These are phyloP conservation scores for Hypoxylon rubiginosum DNA, from an alignment of 2,329 filamentous ascomycete genomes.

Conservation along the genomic window DNA sequence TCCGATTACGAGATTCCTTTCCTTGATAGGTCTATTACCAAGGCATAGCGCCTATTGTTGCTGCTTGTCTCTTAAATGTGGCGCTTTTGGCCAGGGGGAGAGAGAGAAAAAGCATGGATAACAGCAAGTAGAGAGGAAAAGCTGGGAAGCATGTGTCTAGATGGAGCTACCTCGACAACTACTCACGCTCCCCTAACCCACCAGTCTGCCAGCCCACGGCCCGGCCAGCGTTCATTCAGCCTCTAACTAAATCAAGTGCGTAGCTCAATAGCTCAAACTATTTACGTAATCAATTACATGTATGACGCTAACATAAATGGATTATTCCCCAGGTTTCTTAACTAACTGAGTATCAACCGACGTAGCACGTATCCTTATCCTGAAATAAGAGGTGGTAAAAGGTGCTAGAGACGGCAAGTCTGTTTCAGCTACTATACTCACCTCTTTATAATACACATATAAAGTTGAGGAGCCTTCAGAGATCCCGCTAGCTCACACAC, in stretches of 20 bases:
- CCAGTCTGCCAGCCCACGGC: too few species aligned
- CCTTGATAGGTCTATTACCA: not conserved
- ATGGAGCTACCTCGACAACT: not conserved
- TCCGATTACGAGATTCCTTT: not conserved
- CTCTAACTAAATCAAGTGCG: slow-evolving; percentile 5
- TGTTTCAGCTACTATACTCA: too few species aligned
- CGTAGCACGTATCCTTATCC: too few species aligned
- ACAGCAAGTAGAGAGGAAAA: not conserved
- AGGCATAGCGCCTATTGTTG: too few species aligned
- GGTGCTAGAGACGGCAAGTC: too few species aligned
- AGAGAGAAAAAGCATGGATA: not conserved
- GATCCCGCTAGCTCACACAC: too few species aligned
- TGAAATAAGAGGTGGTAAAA: too few species aligned
- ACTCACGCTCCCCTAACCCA: slow-evolving; percentile 26
- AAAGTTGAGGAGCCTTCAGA: not conserved
- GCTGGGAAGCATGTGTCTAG: slow-evolving; percentile 15
- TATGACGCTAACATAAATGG: slow-evolving; percentile 34
- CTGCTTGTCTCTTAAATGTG: too few species aligned
- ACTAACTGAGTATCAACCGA: too few species aligned
- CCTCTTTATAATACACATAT: too few species aligned
- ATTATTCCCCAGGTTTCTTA: not conserved
- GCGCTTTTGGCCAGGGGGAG: too few species aligned
- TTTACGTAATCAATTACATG: slow-evolving; percentile 7
- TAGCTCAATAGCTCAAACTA: not conserved
- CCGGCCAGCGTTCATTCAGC: slow-evolving; percentile 15